phyloP scores from a whole-genome alignment of 2,329 filamentous ascomycete genomes.

The Trichophyton benhamiae region DNA sequence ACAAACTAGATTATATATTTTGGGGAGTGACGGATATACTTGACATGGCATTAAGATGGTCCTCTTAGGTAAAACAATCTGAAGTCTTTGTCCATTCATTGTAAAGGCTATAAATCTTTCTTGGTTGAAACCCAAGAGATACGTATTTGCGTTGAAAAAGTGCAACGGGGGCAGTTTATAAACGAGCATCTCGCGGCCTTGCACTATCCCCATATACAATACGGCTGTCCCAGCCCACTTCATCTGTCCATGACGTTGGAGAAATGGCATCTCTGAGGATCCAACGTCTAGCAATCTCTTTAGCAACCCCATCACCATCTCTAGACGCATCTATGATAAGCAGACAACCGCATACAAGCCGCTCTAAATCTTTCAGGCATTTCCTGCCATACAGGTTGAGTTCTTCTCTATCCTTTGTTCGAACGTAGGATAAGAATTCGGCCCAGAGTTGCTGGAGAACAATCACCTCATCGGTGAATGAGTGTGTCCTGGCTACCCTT shows the following conservation, averaged over 20 bases:
- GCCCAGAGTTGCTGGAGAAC: slow-evolving; percentile 13
- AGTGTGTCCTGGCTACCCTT: slow-evolving; percentile 35
- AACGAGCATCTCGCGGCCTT: not conserved
- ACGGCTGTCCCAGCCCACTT: slow-evolving; percentile 13
- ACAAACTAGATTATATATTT: not conserved
- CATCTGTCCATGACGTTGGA: slow-evolving; percentile 10
- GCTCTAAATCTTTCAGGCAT: slow-evolving; percentile 21
- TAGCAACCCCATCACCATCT: slow-evolving; percentile 22
- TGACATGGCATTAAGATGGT: not conserved
- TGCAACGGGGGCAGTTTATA: not conserved
- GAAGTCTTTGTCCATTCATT: not conserved
- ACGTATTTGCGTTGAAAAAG: not conserved
- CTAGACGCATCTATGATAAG: slow-evolving; percentile 23
- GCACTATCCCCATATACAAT: slow-evolving; percentile 13
- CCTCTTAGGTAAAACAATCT: not conserved
- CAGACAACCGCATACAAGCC: slow-evolving; percentile 22
- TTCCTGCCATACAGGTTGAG: slow-evolving; percentile 21
- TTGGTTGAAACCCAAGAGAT: not conserved
- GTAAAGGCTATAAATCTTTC: not conserved
- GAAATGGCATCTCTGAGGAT: not conserved
- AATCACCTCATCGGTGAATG: slow-evolving; percentile 31
- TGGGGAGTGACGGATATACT: not conserved
- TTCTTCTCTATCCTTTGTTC: slow-evolving; percentile 17
- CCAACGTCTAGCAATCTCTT: slow-evolving; percentile 17
- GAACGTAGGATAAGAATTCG: slow-evolving; percentile 10